phyloP scores from a whole-genome alignment of 768 basidiomycete species.

The Floccularia luteovirens region DNA sequence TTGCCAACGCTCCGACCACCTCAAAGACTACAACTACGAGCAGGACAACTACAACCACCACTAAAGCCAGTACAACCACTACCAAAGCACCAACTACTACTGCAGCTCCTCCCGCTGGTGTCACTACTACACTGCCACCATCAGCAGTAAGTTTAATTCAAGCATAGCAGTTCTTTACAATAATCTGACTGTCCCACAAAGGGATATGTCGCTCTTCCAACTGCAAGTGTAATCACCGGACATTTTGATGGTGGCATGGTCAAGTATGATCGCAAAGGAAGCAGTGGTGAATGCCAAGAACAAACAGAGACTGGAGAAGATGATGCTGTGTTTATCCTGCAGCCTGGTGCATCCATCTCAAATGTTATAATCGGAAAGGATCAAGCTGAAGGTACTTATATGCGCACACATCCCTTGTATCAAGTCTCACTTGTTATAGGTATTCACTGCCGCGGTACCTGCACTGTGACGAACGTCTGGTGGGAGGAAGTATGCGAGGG shows the following conservation, averaged over 20 bases:
- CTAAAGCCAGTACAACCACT: slow-evolving; percentile 7
- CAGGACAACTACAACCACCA: slow-evolving; percentile 5
- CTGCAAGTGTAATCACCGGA: slow-evolving; percentile 18
- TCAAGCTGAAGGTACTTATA: slow-evolving; percentile 16
- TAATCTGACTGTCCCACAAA: slow-evolving; percentile 1
- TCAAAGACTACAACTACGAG: slow-evolving; percentile 5
- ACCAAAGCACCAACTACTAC: slow-evolving; percentile 10
- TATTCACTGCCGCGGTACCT: slow-evolving; percentile 20
- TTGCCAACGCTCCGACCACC: slow-evolving; percentile 1
- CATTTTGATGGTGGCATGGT: slow-evolving; percentile 20
- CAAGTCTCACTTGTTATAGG: slow-evolving; percentile 5
- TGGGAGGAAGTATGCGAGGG: slow-evolving; percentile 23
- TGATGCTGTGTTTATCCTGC: slow-evolving; percentile 19
- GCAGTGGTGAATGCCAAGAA: slow-evolving; percentile 18
- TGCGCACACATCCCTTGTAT: background rate
- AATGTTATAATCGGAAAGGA: slow-evolving; percentile 19
- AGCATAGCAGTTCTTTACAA: background rate
- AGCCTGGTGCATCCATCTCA: slow-evolving; percentile 19
- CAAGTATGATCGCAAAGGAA: slow-evolving; percentile 19
- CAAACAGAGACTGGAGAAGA: slow-evolving; percentile 18
- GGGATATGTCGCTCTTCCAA: slow-evolving; percentile 19
- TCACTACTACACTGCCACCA: slow-evolving; percentile 16
- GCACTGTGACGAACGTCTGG: slow-evolving; percentile 21
- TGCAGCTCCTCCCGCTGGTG: slow-evolving; percentile 8
- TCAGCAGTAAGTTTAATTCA: slow-evolving; percentile 13